Base-by-base conservation (phyloP, 2,329 filamentous ascomycete genomes). In the Pseudogymnoascus sp. region DNA sequence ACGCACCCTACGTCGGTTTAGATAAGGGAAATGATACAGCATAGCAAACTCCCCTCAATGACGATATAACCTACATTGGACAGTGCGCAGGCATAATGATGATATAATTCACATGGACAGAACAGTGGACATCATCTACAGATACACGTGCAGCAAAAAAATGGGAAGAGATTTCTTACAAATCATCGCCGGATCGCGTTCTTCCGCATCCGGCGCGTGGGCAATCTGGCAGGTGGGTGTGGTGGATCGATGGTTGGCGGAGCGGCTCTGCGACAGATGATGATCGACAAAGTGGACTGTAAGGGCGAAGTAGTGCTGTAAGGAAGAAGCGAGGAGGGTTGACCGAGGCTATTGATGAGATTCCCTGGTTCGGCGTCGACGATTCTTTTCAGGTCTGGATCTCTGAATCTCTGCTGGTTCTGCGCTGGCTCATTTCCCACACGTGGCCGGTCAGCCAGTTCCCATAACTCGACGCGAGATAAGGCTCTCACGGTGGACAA, bases 141-240 rank as follows among this genome's bases (percentile, higher is more conserved):
- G n/a, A n/a, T n/a, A n/a, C n/a, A 28, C 18, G 18, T 12, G 4
- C 9, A 41, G 38, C 18, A 41, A 41, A 38, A 38, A 25, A 43
- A 25, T 25, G 3, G 43, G 22, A 9, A 50, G 20, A 50, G 43
- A 50, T 50, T 50, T 50, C 43, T 30, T 22, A n/a, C 14, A 43
- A 22, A 50, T 50, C 43, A 5, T 11, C 43, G 4, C 6, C 14
- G 43, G 25, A 18, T 50, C 14, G 4, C n/a, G 3, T 50, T 50
- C 25, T 30, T 50, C 43, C 25, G 43, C 25, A 50, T 50, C 25
- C 43, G 43, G 43, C n/a, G 8, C 7, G 11, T 50, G 25, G 43
- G 43, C 43, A 30, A 50, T 50, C 43, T 50, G 43, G 43, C 43
- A 50, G 43, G n/a, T 50, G 43, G 43, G 43, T 8, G 43, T 30